Evolutionary conservation across 2,329 filamentous ascomycete genomes (phyloP).

Genomic region (Penicillium sp.): DNA sequence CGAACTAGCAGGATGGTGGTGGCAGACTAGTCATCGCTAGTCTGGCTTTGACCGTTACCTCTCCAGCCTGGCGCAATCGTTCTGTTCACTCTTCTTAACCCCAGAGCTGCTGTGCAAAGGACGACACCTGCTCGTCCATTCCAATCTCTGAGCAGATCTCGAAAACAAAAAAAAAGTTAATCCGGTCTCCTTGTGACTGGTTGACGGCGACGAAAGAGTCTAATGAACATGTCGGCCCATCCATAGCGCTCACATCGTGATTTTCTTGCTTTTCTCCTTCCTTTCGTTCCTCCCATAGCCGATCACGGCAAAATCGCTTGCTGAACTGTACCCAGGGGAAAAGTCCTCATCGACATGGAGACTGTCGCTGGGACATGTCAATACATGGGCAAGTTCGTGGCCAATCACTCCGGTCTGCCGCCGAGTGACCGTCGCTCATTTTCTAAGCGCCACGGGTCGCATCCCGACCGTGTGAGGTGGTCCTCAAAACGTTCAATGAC

Average conservation of each 20-base stretch:
- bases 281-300: background rate
- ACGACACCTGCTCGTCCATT: background rate
- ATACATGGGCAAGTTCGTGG: conserved; percentile 4
- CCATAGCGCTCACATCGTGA: conserved; percentile 5
- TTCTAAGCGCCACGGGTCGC: conserved; percentile 5
- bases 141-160: background rate
- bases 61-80: conserved; percentile 2
- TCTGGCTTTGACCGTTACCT: background rate
- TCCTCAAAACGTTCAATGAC: background rate
- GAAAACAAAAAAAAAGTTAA: background rate
- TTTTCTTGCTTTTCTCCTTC: conserved; percentile 3
- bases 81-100: background rate
- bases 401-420: conserved; percentile 3
- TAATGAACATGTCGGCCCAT: conserved; percentile 8
- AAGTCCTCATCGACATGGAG: conserved; percentile 7
- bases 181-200: too few relatives aligned
- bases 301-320: conserved; percentile 9
- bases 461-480: background rate
- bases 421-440: conserved; percentile 1
- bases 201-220: background rate
- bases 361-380: background rate
- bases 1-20: background rate
- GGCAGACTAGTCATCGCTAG: too few relatives aligned
- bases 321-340: background rate
- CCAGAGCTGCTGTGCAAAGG: background rate